Base-by-base conservation (phyloP, 1,139 yeast species). In the Diutina rugosa region DNA sequence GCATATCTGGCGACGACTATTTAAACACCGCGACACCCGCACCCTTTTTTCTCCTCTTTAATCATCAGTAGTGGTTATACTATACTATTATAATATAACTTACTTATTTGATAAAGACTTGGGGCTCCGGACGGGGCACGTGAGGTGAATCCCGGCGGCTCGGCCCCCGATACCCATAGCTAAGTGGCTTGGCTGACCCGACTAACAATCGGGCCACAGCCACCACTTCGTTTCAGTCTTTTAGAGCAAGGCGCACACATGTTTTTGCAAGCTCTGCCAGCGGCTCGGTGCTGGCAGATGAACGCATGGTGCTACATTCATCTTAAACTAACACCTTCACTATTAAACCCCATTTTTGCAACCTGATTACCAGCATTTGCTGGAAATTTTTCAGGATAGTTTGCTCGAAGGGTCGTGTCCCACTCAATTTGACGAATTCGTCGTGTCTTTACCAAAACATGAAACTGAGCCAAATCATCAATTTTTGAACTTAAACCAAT, bases 61-160 rank as follows among this genome's bases (percentile, higher is more conserved):
- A 76, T 72, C 84, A 80, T 81, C 84, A 80, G 85, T 81, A 81
- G 86, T 79, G 85, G 86, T 80, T 81, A 80, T 81, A 78, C 85
- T 81, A 80, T 79, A 77, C 81, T 71, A 69, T 65, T 54, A 57
- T 69, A 73, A 80, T 80, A 79, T 79, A 78, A 78, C 80, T 67
- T 65, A 65, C 68, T 65, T 68, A 65, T 65, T 63, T 70, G 65
- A 73, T 80, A 81, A 79, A 79, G 82, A 79, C 84, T 82, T 74
- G 72, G 71, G 61, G 62, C 63, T 63, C 66, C 64, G 63, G 26
- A 64, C 67, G 65, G 66, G 62, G 68, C 62, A 69, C 69, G 67
- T 73, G 65, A 69, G 55, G 68, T 72, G 67, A 69, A 61, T 63
- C 60, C 44, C 32, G 29, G 28, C 53, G 53, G 72, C 41, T 66